These are phyloP conservation scores for Xylariaceae sp. DNA, from an alignment of 2,329 filamentous ascomycete species.

Conservation along the genomic window DNA sequence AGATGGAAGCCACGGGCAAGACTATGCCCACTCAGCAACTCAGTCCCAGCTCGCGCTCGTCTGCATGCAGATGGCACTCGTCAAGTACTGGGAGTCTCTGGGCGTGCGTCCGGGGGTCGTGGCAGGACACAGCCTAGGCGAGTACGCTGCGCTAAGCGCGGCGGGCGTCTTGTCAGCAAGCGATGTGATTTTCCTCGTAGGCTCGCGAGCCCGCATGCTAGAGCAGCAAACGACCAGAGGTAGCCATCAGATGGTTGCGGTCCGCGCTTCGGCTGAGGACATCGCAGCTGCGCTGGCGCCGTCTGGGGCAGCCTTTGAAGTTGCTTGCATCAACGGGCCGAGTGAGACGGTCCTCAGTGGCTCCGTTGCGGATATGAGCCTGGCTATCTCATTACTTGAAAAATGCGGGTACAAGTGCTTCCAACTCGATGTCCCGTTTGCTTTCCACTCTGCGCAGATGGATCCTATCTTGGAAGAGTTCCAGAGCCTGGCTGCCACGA, in stretches of 20 bases:
- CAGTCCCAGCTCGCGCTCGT: constrained; percentile 47
- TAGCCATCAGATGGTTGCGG: constrained; percentile 61
- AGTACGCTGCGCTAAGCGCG: constrained; percentile 66
- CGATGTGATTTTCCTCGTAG: constrained; percentile 68
- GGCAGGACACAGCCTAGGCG: constrained; percentile 61
- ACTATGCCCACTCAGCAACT: constrained; percentile 40
- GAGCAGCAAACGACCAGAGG: constrained; percentile 58
- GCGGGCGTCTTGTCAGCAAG: constrained; percentile 66
- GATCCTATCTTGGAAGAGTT: not conserved
- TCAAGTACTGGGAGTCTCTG: constrained; percentile 48
- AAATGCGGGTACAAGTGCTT: constrained; percentile 47
- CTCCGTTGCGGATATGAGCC: constrained; percentile 43
- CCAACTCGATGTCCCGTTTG: constrained; percentile 46
- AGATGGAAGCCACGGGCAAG: constrained; percentile 19
- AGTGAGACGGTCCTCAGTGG: constrained; percentile 61
- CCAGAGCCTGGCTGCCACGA: not conserved
- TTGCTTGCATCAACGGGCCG: constrained; percentile 64
- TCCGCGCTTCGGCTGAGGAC: constrained; percentile 42
- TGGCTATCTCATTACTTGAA: not conserved
- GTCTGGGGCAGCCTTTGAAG: constrained; percentile 26
- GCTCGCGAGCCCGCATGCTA: constrained; percentile 60
- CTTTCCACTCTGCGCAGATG: constrained; percentile 45
- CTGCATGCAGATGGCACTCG: constrained; percentile 52
- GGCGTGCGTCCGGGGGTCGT: constrained; percentile 51
- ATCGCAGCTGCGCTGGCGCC: constrained; percentile 23